Percentiles rank a stretch among this genome's conserved stretches.
Conservation (phyloP, 345 rosid genomes). For the Alliaria petiolata region DNA sequence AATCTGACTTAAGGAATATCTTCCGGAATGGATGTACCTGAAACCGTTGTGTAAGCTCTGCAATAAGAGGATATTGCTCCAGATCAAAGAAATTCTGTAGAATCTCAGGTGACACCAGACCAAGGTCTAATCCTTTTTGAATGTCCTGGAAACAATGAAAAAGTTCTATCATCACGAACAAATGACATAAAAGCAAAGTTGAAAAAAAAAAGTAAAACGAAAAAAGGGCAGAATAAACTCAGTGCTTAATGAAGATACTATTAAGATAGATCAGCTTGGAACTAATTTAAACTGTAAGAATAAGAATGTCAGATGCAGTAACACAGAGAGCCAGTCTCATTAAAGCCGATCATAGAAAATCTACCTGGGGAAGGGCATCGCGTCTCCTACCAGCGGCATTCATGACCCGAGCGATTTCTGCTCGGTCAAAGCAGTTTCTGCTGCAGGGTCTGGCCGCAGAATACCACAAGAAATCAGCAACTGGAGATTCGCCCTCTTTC, state of each 20-base stretch:
- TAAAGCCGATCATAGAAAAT: neutral
- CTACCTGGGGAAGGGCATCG: conserved; percentile 85
- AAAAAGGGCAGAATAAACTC: neutral
- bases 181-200: neutral
- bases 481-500: conserved; percentile 86
- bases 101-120: conserved; percentile 87
- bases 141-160: conserved; percentile 58
- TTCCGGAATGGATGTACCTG: conserved; percentile 48
- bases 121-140: conserved; percentile 94
- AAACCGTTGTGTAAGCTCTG: conserved; percentile 78
- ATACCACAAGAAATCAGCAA: conserved; percentile 91
- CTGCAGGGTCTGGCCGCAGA: conserved; percentile 93
- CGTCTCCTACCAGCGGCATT: conserved; percentile 90
- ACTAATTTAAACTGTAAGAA: neutral
- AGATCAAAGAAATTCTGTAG: conserved; percentile 90
- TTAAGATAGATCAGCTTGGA: neutral
- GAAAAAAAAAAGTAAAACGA: neutral
- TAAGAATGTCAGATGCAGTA: neutral
- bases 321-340: neutral
- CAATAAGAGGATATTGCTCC: conserved; percentile 76
- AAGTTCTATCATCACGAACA: conserved; percentile 2
- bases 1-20: neutral
- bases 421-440: conserved; percentile 91
- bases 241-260: neutral
- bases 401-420: conserved; percentile 94